A percentile compares a stretch with the other conserved stretches of the same genome.
These are phyloP conservation scores for Quillaja saponaria DNA, from an alignment of 306 rosid genomes.

Conservation along the genomic window DNA sequence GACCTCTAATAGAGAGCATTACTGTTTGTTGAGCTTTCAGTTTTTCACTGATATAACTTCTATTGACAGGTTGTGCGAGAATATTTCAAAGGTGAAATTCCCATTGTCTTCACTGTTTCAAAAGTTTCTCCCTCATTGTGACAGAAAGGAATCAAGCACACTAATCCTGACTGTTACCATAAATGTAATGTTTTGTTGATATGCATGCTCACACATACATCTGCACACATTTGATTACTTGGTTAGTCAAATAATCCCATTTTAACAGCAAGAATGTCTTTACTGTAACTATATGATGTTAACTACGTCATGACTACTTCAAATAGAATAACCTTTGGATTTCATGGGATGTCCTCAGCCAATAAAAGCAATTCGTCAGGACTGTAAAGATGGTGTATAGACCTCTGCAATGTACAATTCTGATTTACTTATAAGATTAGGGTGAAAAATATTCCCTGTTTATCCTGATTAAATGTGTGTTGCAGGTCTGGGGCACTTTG, in stretches of 20 bases:
- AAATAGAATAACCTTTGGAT: too few species aligned
- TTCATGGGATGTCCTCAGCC: too few species aligned
- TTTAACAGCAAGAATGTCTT: conserved; percentile 2
- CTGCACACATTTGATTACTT: conserved; percentile 2
- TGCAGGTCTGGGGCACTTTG: conserved; percentile 70
- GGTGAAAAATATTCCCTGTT: not conserved
- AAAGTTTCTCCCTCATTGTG: conserved; percentile 31
- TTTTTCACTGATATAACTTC: conserved; percentile 29
- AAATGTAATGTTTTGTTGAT: too few species aligned
- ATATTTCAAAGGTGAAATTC: conserved; percentile 67
- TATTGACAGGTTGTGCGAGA: conserved; percentile 76
- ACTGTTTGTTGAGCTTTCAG: conserved; percentile 20
- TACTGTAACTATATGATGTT: conserved; percentile 6
- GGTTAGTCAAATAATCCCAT: conserved; percentile 9
- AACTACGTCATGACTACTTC: not conserved
- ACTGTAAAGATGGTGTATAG: not conserved
- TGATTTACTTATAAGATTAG: not conserved
- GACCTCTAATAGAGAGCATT: conserved; percentile 8
- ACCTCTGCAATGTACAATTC: not conserved
- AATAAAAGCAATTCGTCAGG: not conserved
- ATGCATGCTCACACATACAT: conserved; percentile 10
- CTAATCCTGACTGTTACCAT: conserved; percentile 16
- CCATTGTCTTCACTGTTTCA: conserved; percentile 34
- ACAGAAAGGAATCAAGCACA: conserved; percentile 35
- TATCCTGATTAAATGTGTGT: conserved; percentile 26